A percentile compares a stretch with the other conserved stretches of the same genome.
Evolutionary conservation across 2,329 filamentous ascomycete species (phyloP).

Genomic region (Fusarium nurragi): DNA sequence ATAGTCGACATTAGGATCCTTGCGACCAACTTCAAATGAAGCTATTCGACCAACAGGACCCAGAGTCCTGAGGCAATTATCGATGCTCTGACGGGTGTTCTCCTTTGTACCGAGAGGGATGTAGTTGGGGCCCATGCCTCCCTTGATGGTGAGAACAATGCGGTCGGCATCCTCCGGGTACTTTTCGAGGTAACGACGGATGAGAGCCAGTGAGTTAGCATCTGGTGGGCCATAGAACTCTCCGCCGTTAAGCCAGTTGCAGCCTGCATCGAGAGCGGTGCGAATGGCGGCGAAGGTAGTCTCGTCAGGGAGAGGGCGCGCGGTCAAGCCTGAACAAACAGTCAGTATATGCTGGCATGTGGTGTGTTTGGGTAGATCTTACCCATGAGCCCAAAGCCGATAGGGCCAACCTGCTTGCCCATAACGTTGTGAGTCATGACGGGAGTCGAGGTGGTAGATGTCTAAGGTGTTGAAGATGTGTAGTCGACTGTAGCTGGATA

Average conservation of each 20-base stretch:
- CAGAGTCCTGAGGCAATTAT: slow-evolving; percentile 58
- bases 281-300: slow-evolving; percentile 63
- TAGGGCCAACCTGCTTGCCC: slow-evolving; percentile 37
- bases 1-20: slow-evolving; percentile 62
- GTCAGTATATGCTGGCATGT: slow-evolving; percentile 18
- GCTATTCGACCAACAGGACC: slow-evolving; percentile 59
- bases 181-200: slow-evolving; percentile 68
- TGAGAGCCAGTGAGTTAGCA: slow-evolving; percentile 63
- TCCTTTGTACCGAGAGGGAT: slow-evolving; percentile 60
- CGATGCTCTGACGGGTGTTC: slow-evolving; percentile 63
- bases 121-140: slow-evolving; percentile 53
- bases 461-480: not conserved
- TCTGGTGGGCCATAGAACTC: slow-evolving; percentile 68
- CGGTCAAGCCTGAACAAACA: slow-evolving; percentile 35
- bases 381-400: slow-evolving; percentile 44
- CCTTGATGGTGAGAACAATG: slow-evolving; percentile 70
- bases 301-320: slow-evolving; percentile 42
- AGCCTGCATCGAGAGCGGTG: slow-evolving; percentile 56
- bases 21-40: slow-evolving; percentile 66
- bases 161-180: slow-evolving; percentile 69
- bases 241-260: slow-evolving; percentile 64
- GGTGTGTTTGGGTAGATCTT: slow-evolving; percentile 11
- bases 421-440: slow-evolving; percentile 40
- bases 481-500: not conserved
- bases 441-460: not conserved